These are phyloP conservation scores for Plasmodium relictum DNA, from an alignment of 169 alveolate species.

Conservation along the genomic window DNA sequence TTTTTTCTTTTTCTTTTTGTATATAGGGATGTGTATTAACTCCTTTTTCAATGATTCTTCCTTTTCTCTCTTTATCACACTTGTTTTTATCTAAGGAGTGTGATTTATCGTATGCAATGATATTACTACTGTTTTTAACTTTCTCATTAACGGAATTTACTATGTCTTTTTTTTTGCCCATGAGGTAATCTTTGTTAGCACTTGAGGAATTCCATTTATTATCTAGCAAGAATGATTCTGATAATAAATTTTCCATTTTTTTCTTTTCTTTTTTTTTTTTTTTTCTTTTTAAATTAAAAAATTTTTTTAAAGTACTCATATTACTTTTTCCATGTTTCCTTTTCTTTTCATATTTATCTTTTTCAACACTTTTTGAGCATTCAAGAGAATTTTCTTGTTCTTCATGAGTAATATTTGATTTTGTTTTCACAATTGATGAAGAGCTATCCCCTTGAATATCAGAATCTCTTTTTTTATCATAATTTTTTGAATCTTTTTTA, in stretches of 20 bases:
- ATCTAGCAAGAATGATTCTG: not conserved
- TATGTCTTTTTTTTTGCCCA: conserved; percentile 2
- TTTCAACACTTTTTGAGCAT: conserved; percentile 26
- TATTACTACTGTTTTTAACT: conserved; percentile 2
- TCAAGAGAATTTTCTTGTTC: conserved; percentile 30
- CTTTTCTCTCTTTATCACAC: conserved; percentile 25
- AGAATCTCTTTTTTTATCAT: not conserved
- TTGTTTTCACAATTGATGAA: conserved; percentile 15
- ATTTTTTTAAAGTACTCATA: conserved; percentile 40
- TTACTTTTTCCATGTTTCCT: conserved; percentile 45
- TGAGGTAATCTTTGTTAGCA: not conserved
- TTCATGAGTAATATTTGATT: conserved; percentile 14
- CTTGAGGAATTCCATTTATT: not conserved
- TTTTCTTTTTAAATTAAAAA: conserved; percentile 53
- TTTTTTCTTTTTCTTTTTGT: conserved; percentile 16
- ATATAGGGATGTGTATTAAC: conserved; percentile 53
- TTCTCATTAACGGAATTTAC: not conserved
- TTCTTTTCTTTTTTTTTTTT: conserved; percentile 36
- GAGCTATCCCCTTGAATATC: not conserved
- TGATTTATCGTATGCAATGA: conserved; percentile 3
- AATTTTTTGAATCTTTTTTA: conserved; percentile 28
- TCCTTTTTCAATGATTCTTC: conserved; percentile 39
- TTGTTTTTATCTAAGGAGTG: conserved; percentile 18
- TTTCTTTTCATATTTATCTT: conserved; percentile 17
- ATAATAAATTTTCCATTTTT: conserved; percentile 17